Conservation (phyloP, 352 stramenopile genomes). For the Pythium oligandrum region DNA sequence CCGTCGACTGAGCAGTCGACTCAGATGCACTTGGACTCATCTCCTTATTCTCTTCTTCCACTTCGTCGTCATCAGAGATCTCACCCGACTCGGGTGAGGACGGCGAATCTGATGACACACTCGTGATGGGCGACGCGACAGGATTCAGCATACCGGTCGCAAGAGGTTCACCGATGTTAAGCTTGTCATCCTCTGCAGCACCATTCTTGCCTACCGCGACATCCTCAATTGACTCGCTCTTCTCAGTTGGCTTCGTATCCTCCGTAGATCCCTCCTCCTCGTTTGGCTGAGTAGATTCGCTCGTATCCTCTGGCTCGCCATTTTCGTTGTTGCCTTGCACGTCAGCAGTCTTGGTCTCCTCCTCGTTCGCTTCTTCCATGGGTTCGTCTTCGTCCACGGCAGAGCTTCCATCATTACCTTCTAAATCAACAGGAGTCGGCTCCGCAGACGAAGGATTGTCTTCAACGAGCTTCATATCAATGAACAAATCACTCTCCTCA, state of each 20-base stretch:
- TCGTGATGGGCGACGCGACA: conserved; percentile 2
- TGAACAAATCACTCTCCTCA: no score
- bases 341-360: neutral
- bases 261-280: no score
- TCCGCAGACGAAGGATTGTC: no score
- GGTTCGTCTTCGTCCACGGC: neutral
- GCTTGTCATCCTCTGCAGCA: conserved; percentile 7
- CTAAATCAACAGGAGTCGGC: no score
- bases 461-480: no score
- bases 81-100: conserved; percentile 13
- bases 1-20: no score
- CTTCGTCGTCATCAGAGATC: conserved; percentile 7
- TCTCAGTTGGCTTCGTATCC: neutral
- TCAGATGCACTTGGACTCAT: no score
- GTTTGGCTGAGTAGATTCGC: no score
- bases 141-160: neutral
- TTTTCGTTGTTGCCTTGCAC: no score
- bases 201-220: neutral
- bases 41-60: no score
- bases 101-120: conserved; percentile 10
- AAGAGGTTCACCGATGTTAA: neutral
- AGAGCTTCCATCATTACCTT: neutral
- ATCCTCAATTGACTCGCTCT: neutral
- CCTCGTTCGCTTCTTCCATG: conserved; percentile 1
- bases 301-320: no score